These are phyloP conservation scores for Monilinia fructigena DNA, from an alignment of 2,329 filamentous ascomycete genomes.

Conservation along the genomic window DNA sequence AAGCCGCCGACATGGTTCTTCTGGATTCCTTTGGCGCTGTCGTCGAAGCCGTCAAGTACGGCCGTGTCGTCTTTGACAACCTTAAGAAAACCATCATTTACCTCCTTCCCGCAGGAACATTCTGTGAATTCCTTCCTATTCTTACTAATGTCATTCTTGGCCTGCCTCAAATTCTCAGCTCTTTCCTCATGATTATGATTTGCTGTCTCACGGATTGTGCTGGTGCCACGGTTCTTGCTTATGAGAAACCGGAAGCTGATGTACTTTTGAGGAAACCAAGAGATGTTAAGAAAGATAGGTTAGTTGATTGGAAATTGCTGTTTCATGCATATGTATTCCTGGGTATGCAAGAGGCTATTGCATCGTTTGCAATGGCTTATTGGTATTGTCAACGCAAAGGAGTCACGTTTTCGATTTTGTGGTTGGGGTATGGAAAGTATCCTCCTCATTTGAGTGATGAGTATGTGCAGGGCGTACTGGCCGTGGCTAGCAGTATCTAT, in stretches of 20 bases:
- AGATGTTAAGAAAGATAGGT: slow-evolving; percentile 64
- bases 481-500: slow-evolving; percentile 55
- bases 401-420: slow-evolving; percentile 61
- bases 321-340: slow-evolving; percentile 69
- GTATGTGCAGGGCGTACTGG: slow-evolving; percentile 48
- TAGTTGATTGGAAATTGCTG: slow-evolving; percentile 71
- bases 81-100: slow-evolving; percentile 67
- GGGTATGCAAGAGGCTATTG: slow-evolving; percentile 59
- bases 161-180: slow-evolving; percentile 57
- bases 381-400: slow-evolving; percentile 62
- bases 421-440: slow-evolving; percentile 63
- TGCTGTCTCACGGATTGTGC: slow-evolving; percentile 71
- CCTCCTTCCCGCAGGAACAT: slow-evolving; percentile 57
- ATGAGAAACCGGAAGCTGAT: slow-evolving; percentile 74
- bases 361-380: slow-evolving; percentile 62
- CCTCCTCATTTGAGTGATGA: slow-evolving; percentile 47
- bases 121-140: slow-evolving; percentile 59
- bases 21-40: slow-evolving; percentile 70
- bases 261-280: slow-evolving; percentile 67
- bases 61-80: slow-evolving; percentile 76
- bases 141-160: slow-evolving; percentile 59
- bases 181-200: slow-evolving; percentile 52
- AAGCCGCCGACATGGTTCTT: slow-evolving; percentile 61
- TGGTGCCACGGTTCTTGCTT: slow-evolving; percentile 69
- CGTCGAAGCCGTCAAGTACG: slow-evolving; percentile 69